Percentiles rank a stretch among this genome's conserved stretches.
Evolutionary conservation across 2,329 filamentous ascomycete species (phyloP).

Genomic region (Fusarium sp.): DNA sequence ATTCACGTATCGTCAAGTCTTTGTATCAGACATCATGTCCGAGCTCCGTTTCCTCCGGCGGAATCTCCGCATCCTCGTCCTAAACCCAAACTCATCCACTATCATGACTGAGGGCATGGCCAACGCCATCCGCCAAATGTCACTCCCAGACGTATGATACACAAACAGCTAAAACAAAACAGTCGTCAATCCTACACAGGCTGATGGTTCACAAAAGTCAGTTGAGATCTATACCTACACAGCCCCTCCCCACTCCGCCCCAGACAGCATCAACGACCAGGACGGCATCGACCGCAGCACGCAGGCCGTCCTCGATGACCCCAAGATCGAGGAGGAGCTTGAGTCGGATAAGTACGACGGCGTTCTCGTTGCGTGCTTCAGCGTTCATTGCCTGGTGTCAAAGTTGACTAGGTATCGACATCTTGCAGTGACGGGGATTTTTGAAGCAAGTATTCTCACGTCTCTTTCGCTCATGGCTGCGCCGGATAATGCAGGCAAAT

Average conservation of each 20-base stretch:
- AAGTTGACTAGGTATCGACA: conserved; percentile 56
- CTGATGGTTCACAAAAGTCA: conserved; percentile 47
- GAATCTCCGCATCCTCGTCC: conserved; percentile 65
- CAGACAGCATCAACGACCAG: conserved; percentile 81
- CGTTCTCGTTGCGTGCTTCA: conserved; percentile 91
- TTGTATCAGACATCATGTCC: conserved; percentile 25
- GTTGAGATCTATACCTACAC: conserved; percentile 71
- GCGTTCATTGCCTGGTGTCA: conserved; percentile 79
- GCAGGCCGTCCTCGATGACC: conserved; percentile 65
- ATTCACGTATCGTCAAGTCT: background rate
- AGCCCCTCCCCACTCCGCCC: conserved; percentile 63
- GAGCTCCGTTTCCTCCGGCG: conserved; percentile 25
- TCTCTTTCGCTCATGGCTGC: conserved; percentile 61
- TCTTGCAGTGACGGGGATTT: conserved; percentile 70
- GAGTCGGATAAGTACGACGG: conserved; percentile 67
- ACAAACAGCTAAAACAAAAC: background rate
- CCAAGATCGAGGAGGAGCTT: conserved; percentile 51
- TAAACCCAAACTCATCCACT: conserved; percentile 82
- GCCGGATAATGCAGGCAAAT: conserved; percentile 55
- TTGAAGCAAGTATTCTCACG: conserved; percentile 80
- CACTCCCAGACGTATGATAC: conserved; percentile 41
- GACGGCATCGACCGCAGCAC: conserved; percentile 72
- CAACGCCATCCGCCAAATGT: conserved; percentile 55
- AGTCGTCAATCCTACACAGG: conserved; percentile 4
- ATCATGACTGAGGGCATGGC: conserved; percentile 76